A percentile compares a stretch with the other conserved stretches of the same genome.
These are phyloP conservation scores for Pseudopithomyces maydicus DNA, from an alignment of 2,329 filamentous ascomycete species.

Conservation along the genomic window DNA sequence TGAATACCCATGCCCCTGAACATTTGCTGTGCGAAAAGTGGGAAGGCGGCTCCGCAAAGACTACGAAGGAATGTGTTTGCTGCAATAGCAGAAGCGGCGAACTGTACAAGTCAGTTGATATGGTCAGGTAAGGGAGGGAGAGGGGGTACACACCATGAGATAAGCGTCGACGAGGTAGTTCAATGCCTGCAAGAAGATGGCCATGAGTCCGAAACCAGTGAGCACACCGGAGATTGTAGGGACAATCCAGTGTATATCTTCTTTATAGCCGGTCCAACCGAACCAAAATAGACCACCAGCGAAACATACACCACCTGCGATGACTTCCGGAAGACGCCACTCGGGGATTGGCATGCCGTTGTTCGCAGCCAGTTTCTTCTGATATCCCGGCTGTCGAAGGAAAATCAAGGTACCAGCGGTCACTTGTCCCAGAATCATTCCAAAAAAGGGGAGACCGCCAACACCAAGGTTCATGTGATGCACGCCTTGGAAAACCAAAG, in stretches of 20 bases:
- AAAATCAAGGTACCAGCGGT: constrained; percentile 70
- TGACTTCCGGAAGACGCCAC: constrained; percentile 62
- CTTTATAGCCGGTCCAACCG: constrained; percentile 50
- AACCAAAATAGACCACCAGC: constrained; percentile 46
- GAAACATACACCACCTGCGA: constrained; percentile 57
- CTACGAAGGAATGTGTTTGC: constrained; percentile 61
- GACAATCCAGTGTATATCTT: constrained; percentile 50
- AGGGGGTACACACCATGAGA: constrained; percentile 49
- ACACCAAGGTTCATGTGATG: constrained; percentile 74
- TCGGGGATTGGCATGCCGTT: constrained; percentile 59
- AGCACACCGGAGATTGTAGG: constrained; percentile 54
- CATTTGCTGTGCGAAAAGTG: constrained; percentile 62
- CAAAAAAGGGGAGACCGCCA: constrained; percentile 81
- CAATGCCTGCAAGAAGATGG: constrained; percentile 63
- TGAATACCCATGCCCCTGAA: constrained; percentile 59
- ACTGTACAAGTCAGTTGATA: constrained; percentile 29
- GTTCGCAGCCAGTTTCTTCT: constrained; percentile 54
- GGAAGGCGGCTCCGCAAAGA: constrained; percentile 57
- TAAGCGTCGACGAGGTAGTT: constrained; percentile 68
- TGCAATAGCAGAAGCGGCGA: constrained; percentile 60
- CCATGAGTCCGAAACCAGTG: constrained; percentile 62
- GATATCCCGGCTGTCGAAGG: constrained; percentile 70
- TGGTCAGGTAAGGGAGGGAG: background rate
- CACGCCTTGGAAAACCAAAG: constrained; percentile 75
- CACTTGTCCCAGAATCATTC: constrained; percentile 77